Percentiles rank a stretch among this genome's conserved stretches.
Conservation (phyloP, 2,329 filamentous ascomycete genomes). For the Ceratocystis cubensis region DNA sequence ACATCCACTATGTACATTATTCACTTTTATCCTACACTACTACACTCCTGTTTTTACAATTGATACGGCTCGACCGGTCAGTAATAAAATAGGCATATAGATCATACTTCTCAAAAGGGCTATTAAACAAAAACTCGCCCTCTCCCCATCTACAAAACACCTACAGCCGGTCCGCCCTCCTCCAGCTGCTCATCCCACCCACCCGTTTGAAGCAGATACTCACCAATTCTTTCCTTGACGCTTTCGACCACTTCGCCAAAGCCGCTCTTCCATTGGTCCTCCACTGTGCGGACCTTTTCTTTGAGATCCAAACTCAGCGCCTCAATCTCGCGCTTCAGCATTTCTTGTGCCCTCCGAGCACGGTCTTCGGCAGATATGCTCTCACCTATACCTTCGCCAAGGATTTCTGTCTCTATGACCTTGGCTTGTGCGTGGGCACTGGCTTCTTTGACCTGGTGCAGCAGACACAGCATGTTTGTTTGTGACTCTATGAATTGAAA, state of each 20-base stretch:
- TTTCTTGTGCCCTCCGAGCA: conserved; percentile 37
- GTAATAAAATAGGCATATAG: background rate
- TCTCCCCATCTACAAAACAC: conserved; percentile 29
- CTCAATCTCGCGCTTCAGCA: conserved; percentile 53
- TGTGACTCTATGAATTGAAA: conserved; percentile 97
- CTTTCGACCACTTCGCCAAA: conserved; percentile 64
- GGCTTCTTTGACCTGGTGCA: conserved; percentile 80
- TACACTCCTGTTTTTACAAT: background rate
- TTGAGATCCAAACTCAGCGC: conserved; percentile 74
- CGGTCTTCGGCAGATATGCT: conserved; percentile 29
- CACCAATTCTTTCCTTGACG: conserved; percentile 61
- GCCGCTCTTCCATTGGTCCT: conserved; percentile 80
- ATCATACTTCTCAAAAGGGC: background rate
- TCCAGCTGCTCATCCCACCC: conserved; percentile 76
- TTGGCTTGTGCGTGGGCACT: conserved; percentile 57
- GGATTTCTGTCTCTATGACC: conserved; percentile 50
- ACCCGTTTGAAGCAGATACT: conserved; percentile 61
- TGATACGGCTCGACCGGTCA: background rate
- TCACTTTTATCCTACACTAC: background rate
- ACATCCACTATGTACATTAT: background rate
- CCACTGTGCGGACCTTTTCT: conserved; percentile 81
- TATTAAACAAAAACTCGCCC: conserved; percentile 3
- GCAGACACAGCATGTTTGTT: conserved; percentile 74
- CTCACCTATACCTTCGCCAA: conserved; percentile 27
- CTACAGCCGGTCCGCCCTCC: conserved; percentile 37